Evolutionary conservation across 1,284 basidiomycete genomes (phyloP).

Genomic region (Boletus semigastroideus): DNA sequence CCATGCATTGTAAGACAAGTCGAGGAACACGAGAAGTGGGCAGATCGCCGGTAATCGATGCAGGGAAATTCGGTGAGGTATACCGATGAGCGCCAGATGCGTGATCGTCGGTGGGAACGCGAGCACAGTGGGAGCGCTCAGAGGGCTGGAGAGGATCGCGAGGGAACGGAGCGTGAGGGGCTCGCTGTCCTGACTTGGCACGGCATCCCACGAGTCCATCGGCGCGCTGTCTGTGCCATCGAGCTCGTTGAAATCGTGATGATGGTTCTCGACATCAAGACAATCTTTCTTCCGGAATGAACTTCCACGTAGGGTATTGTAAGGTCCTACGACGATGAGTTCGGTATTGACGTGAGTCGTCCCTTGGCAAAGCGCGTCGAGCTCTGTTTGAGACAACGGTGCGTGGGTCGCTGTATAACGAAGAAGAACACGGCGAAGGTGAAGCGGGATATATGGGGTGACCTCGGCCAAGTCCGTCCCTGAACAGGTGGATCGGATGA

Average conservation of each 20-base stretch:
- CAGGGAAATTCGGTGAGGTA: slow-evolving; percentile 45
- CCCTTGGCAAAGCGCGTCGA: slow-evolving; percentile 48
- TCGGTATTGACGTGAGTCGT: slow-evolving; percentile 59
- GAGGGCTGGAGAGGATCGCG: slow-evolving; percentile 36
- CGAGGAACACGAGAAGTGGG: slow-evolving; percentile 59
- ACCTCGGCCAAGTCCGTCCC: slow-evolving; percentile 39
- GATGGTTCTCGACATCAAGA: not conserved
- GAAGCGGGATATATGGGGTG: slow-evolving; percentile 50
- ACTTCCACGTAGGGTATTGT: slow-evolving; percentile 42
- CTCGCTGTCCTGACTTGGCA: slow-evolving; percentile 16
- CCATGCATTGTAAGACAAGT: slow-evolving; percentile 70
- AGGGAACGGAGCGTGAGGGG: slow-evolving; percentile 40
- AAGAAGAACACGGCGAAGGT: slow-evolving; percentile 55
- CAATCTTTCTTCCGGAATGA: slow-evolving; percentile 34
- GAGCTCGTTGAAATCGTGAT: not conserved
- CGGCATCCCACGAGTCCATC: slow-evolving; percentile 26
- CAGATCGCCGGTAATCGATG: slow-evolving; percentile 58
- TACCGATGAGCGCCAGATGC: slow-evolving; percentile 52
- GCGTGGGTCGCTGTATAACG: slow-evolving; percentile 54
- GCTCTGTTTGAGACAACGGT: slow-evolving; percentile 48
- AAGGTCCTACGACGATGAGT: slow-evolving; percentile 58
- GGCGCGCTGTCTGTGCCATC: not conserved
- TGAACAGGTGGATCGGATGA: slow-evolving; percentile 34
- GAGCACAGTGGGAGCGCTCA: slow-evolving; percentile 40
- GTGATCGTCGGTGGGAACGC: slow-evolving; percentile 59